Base-by-base conservation (phyloP, 2,329 filamentous ascomycete species). In the Diaporthe ilicicola region DNA sequence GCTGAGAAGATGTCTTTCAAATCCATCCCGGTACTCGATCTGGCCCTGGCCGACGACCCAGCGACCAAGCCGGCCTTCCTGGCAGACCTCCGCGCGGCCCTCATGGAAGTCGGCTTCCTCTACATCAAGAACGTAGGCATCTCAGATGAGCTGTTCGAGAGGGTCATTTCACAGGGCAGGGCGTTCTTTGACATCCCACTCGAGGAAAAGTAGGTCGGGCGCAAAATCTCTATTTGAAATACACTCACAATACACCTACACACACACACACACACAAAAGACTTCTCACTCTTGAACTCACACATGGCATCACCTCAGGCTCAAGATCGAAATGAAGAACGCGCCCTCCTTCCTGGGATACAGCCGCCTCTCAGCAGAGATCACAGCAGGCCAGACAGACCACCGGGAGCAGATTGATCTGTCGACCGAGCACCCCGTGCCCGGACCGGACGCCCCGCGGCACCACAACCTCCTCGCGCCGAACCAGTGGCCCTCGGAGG, bases 371-470 rank as follows among this genome's bases (percentile, higher is more conserved):
- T 87, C 88, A 4, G 89, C 90, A 73, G 91, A 92, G 78, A 87
- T 92, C 76, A 97, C 94, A 5, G 93, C 93, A 24, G 90, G 91
- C 74, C 87, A 88, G 62, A 87, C 89, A 76, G 94, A 97, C 81
- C 92, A 94, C 84, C 88, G 94, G 65, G 94, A 97, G 80, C 94
- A 97, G 79, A 91, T 97, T 73, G 94, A 97, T 80, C 87, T 97
- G 65, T 94, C 93, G 0, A 97, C 94, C 0, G 90, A 93, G 66
- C 93, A 96, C 76, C 84, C 90, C 0, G 62, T 92, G 1, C 93
- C 92, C 0, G 81, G 81, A 1, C 85, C 90, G 0, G 83, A 82
- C 29, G 89, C 90, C 39, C 94, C 94, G 1, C 82, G 88, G 1
- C 93, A 95, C 79, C 85, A 93, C 78, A 93, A 95, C 80, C 87